phyloP scores from a whole-genome alignment of 257 asterid species.

The Handroanthus guayacan region DNA sequence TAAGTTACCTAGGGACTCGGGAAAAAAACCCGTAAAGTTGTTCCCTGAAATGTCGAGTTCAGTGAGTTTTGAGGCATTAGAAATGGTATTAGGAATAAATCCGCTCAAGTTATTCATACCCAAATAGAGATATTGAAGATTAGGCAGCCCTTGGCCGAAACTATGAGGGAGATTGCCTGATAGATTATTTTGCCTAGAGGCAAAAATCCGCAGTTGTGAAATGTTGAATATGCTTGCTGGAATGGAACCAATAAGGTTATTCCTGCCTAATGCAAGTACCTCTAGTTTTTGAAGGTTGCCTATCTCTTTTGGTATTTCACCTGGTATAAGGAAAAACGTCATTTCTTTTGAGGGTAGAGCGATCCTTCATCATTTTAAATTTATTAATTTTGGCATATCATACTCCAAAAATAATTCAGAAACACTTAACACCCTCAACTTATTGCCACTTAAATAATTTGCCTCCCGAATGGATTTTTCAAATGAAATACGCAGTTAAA shows the following conservation, averaged over 20 bases:
- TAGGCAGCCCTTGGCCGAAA: neutral
- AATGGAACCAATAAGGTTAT: neutral
- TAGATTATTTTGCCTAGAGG: neutral
- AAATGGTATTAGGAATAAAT: neutral
- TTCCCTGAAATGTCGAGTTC: too few relatives aligned
- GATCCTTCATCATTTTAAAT: too few relatives aligned
- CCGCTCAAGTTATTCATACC: neutral
- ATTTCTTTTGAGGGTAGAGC: too few relatives aligned
- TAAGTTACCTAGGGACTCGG: neutral
- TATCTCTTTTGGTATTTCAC: neutral
- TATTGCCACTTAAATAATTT: too few relatives aligned
- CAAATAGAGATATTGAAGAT: neutral
- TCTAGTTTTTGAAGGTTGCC: neutral
- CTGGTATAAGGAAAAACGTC: neutral
- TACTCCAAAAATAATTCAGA: too few relatives aligned
- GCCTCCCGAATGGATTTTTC: too few relatives aligned
- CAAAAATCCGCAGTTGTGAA: neutral
- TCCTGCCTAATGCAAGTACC: rapidly evolving
- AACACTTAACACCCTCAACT: too few relatives aligned
- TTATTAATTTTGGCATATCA: too few relatives aligned
- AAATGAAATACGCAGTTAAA: too few relatives aligned
- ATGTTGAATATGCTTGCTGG: neutral
- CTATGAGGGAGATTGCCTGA: neutral
- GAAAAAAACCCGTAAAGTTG: too few relatives aligned
- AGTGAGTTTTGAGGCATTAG: neutral